Percentiles rank a stretch among this genome's conserved stretches.
Conservation (phyloP, 2,329 filamentous ascomycete genomes). For the Xylariaceae sp. region DNA sequence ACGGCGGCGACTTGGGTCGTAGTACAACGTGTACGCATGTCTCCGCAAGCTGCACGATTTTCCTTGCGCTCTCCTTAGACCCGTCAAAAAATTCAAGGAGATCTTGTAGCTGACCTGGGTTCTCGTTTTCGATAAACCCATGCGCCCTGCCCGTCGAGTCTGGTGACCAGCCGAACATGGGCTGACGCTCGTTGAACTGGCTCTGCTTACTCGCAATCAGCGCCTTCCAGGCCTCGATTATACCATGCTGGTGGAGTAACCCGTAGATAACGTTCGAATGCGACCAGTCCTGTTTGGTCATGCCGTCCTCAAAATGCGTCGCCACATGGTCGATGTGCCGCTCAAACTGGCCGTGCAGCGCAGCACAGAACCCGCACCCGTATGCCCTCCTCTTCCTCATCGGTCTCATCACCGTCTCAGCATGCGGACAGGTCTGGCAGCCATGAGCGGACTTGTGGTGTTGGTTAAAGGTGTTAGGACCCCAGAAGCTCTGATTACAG, state of each 20-base stretch:
- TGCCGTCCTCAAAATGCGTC: slow-evolving; percentile 67
- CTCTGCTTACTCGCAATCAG: slow-evolving; percentile 54
- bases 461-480: slow-evolving; percentile 71
- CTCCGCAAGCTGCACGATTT: slow-evolving; percentile 62
- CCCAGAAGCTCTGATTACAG: slow-evolving; percentile 72
- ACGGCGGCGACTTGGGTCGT: slow-evolving; percentile 35
- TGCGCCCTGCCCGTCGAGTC: slow-evolving; percentile 62
- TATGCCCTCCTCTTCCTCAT: slow-evolving; percentile 69
- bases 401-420: slow-evolving; percentile 67
- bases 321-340: slow-evolving; percentile 73
- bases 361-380: slow-evolving; percentile 72
- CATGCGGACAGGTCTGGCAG: slow-evolving; percentile 69
- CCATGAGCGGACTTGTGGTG: slow-evolving; percentile 70
- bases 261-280: slow-evolving; percentile 72
- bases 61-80: slow-evolving; percentile 60
- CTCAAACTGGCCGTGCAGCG: slow-evolving; percentile 66
- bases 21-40: slow-evolving; percentile 43
- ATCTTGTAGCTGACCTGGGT: slow-evolving; percentile 67
- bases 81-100: slow-evolving; percentile 69
- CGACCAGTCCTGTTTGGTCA: slow-evolving; percentile 70
- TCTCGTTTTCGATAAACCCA: slow-evolving; percentile 66
- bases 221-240: slow-evolving; percentile 66
- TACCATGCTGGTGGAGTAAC: slow-evolving; percentile 68
- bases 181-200: slow-evolving; percentile 56
- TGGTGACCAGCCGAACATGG: slow-evolving; percentile 65